phyloP scores from a whole-genome alignment of 2,329 filamentous ascomycete species.

The Pyricularia pennisetigena region DNA sequence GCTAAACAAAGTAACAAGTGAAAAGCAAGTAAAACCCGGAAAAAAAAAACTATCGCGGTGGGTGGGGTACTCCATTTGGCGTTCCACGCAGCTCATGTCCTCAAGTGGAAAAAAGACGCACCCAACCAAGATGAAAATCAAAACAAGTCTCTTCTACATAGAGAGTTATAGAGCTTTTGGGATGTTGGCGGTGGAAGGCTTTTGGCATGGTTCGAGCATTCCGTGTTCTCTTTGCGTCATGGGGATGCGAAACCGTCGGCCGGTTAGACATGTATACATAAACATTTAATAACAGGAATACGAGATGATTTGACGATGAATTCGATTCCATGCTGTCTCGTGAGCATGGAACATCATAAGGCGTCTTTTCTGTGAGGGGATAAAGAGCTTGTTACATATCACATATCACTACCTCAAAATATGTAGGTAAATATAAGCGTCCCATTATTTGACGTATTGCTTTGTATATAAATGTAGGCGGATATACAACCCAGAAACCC shows the following conservation, averaged over 20 bases:
- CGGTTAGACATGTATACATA: not conserved
- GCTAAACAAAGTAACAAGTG: slow-evolving; percentile 20
- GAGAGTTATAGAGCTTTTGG: not conserved
- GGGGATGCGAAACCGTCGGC: not conserved
- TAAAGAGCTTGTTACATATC: not conserved
- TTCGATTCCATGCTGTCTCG: too few species aligned
- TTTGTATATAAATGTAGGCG: not conserved
- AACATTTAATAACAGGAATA: not conserved
- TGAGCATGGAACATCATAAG: too few species aligned
- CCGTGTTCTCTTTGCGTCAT: not conserved
- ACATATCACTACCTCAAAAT: not conserved
- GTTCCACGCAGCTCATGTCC: not conserved
- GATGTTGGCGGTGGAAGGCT: not conserved
- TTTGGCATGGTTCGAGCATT: not conserved
- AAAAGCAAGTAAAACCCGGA: not conserved
- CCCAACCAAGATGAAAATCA: not conserved
- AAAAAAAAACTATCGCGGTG: not conserved
- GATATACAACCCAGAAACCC: not conserved
- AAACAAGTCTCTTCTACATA: not conserved
- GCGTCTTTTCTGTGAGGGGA: too few species aligned
- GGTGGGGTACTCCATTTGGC: too few species aligned
- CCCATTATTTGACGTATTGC: not conserved
- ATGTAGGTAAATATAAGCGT: not conserved
- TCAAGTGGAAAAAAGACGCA: too few species aligned
- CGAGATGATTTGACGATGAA: not conserved